Evolutionary conservation across 345 rosid genomes (phyloP), one percentile per base, ranked within the genome.

Genomic region (Alliaria petiolata): DNA sequence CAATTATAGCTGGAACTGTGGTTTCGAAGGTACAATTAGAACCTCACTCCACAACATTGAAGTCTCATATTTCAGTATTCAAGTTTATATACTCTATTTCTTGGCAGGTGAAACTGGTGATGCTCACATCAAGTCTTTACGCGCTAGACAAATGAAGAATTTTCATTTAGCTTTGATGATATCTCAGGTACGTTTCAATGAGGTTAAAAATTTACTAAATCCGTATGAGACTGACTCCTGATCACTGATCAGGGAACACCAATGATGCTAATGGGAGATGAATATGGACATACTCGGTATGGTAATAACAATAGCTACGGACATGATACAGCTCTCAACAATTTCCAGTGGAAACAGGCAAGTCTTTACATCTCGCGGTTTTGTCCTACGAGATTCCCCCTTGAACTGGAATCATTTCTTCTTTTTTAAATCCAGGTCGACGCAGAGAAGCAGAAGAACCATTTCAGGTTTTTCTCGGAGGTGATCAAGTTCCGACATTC

Each of bases 181-280:
- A 70, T 91, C 97, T 69, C 97, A 87, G 95, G 96, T 91, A 76
- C 31, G 31, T 28, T 28, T 28, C 33, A 17, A 15, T 31, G 4
- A n/a, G 7, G 2, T 35, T 1, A 35, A 15, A 46, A 58, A n/a
- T 36, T 28, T n/a, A n/a, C 17, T 14, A 68, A 39, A 52, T 43
- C 2, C 2, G 11, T 49, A 34, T 56, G 67, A 65, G 22, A 64
- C 45, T 1, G 11, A 43, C 11, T 19, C n/a, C 14, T 54, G 63
- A 71, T 39, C 20, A 64, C 28, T 69, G 64, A 76, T 25, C 83
- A 90, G 97, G 97, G 98, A 69, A 80, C 80, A 44, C 97, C 97
- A 52, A 89, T 93, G 98, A 89, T 89, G 96, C 78, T 91, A 39
- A 93, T 93, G 98, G 97, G 98, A 58, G 98, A 91, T 68, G 99